Evolutionary conservation across 2,329 filamentous ascomycete species (phyloP).

Genomic region (Allantophomopsis lycopodina): DNA sequence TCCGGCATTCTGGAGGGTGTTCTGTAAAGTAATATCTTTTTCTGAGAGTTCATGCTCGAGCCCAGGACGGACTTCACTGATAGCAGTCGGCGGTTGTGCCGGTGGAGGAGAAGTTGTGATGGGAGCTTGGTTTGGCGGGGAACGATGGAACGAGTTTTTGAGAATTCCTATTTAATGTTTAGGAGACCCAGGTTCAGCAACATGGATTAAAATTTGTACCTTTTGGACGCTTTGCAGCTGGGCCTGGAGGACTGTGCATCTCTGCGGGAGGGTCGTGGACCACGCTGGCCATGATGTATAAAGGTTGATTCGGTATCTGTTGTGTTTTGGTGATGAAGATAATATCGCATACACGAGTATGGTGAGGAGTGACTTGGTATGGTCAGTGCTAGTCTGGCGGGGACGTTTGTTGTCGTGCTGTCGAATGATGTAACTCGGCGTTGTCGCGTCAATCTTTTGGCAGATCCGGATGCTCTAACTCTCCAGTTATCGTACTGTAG

Average conservation of each 20-base stretch:
- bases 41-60: constrained; percentile 34
- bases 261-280: constrained; percentile 11
- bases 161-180: constrained; percentile 57
- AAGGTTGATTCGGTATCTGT: too few species aligned
- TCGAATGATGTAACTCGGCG: too few species aligned
- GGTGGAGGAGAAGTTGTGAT: constrained; percentile 28
- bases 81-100: constrained; percentile 15
- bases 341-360: too few species aligned
- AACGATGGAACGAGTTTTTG: constrained; percentile 69
- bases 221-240: constrained; percentile 20
- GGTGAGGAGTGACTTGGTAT: too few species aligned
- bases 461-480: too few species aligned
- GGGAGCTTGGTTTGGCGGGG: constrained; percentile 29
- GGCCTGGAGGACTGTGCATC: constrained; percentile 17
- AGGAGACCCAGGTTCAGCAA: constrained; percentile 2
- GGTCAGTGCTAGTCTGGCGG: too few species aligned
- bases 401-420: too few species aligned
- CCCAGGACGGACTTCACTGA: constrained; percentile 18
- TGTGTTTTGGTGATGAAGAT: too few species aligned
- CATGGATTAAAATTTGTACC: constrained; percentile 11
- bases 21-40: constrained; percentile 85
- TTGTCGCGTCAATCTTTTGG: too few species aligned
- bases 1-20: constrained; percentile 89
- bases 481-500: too few species aligned
- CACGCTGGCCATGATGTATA: constrained; percentile 6